Evolutionary conservation across 1,284 basidiomycete genomes (phyloP), one percentile per base, ranked within the genome.

Genomic region (Afroboletus lepidellus): DNA sequence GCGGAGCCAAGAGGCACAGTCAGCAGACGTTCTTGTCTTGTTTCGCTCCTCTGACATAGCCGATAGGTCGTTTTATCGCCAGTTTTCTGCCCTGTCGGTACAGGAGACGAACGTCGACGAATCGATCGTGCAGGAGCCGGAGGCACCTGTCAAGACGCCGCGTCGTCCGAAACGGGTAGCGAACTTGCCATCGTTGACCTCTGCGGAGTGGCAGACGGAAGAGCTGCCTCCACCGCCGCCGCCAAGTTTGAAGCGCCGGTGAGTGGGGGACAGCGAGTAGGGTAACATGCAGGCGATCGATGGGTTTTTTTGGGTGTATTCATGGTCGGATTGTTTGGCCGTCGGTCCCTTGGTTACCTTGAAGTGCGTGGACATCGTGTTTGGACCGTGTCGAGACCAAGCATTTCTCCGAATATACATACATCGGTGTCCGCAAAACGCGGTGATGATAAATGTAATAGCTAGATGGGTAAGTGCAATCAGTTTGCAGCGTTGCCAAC

Each of bases 1-100:
- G n/a, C 77, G 92, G 27, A 80, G 84, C 54, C 78, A 83, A 34
- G 90, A 89, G 66, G 73, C 84, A 29, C 69, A 69, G 61, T 65
- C 43, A 46, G 64, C 20, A 12, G 11, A 24, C 6, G 3, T 16
- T 18, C 18, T 23, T 8, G 3, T 36, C 13, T 3, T 8, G 25
- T 24, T 36, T 5, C 15, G 7, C 43, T 41, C 9, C 24, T 41
- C 39, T 12, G 24, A 58, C 8, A 18, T 11, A n/a, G 34, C 6
- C 21, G 29, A 48, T 32, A 78, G 78, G 51, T 61, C 71, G 8
- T 58, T 81, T 48, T 69, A 70, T 20, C 73, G 66, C 36, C 64
- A 71, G 8, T 64, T 81, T 48, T 67, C 74, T 11, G 68, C 70
- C 12, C 59, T 78, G 62, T 69, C 70, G 8, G 45, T 77, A n/a